These are phyloP conservation scores for Carex scoparia DNA, from an alignment of 176 grass and related monocot genomes.

Conservation along the genomic window DNA sequence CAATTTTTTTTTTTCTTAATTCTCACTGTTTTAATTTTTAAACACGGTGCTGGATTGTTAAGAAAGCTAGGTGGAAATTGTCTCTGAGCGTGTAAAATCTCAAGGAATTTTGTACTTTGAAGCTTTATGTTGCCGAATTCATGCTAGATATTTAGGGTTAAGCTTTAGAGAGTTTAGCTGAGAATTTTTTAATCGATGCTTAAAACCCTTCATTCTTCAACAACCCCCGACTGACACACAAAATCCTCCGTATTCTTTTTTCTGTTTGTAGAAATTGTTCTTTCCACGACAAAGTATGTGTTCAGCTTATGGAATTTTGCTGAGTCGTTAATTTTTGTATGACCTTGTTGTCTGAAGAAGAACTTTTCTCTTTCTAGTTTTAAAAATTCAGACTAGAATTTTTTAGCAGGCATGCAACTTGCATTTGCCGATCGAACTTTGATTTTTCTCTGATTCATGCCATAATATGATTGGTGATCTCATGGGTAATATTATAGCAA, in stretches of 20 bases:
- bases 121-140: neutral
- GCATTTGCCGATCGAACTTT: neutral
- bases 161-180: neutral
- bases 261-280: neutral
- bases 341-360: neutral
- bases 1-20: neutral
- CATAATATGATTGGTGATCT: neutral
- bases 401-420: neutral
- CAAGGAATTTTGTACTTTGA: neutral
- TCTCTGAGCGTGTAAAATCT: neutral
- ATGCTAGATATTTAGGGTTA: neutral
- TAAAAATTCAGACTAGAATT: neutral
- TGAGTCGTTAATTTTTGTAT: neutral
- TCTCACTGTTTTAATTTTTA: neutral
- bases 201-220: neutral
- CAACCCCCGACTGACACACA: neutral
- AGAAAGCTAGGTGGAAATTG: neutral
- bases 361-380: neutral
- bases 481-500: neutral
- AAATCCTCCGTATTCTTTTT: neutral
- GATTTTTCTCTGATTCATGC: neutral
- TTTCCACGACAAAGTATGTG: neutral
- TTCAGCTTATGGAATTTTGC: neutral
- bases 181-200: neutral
- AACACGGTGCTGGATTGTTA: neutral